Evolutionary conservation across 768 basidiomycete genomes (phyloP), one percentile per base, ranked within the genome.

Genomic region (Mycena filopes): DNA sequence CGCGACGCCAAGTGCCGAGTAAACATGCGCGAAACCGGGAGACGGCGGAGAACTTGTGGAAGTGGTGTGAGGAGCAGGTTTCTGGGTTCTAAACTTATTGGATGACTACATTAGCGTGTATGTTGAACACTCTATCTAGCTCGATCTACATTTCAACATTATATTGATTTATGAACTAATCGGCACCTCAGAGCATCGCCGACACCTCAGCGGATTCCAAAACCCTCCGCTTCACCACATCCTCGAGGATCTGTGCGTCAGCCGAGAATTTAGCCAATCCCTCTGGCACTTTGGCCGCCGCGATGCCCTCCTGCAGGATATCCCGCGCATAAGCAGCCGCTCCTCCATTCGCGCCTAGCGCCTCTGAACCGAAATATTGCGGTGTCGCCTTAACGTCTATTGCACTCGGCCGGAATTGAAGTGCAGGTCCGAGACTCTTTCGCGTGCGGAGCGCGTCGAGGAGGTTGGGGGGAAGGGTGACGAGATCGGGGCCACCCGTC

Each of bases 381-480:
- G 55, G 31, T 48, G 49, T 23, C 38, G 55, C 33, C 8, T 12
- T 29, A 11, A 41, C 25, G 40, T 56, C 51, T 15, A 49, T 28
- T 18, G 58, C 15, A 49, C 25, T 20, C 9, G 59, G 55, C 7
- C 26, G 41, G 53, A 67, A 57, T 40, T 54, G 45, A 10, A 38
- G 47, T 21, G 63, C 33, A 4, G 63, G 55, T 15, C 33, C 63
- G 7, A 49, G 25, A 49, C 31, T 29, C 18, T 54, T 33, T 21
- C 41, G 57, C 21, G 42, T 54, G 42, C 70, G 60, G 61, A 80
- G 25, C n/a, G 72, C 76, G 25, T 68, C 73, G 23, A 80, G 63
- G 15, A 80, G 60, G 20, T 76, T 71, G 8, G 78, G 77, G 28
- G 79, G 78, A 5, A 79, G 67, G 5, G 78, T 80, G n/a, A 79